A percentile compares a stretch with the other conserved stretches of the same genome.
phyloP scores from a whole-genome alignment of 2,329 filamentous ascomycete species.

The Fusarium mangiferae region DNA sequence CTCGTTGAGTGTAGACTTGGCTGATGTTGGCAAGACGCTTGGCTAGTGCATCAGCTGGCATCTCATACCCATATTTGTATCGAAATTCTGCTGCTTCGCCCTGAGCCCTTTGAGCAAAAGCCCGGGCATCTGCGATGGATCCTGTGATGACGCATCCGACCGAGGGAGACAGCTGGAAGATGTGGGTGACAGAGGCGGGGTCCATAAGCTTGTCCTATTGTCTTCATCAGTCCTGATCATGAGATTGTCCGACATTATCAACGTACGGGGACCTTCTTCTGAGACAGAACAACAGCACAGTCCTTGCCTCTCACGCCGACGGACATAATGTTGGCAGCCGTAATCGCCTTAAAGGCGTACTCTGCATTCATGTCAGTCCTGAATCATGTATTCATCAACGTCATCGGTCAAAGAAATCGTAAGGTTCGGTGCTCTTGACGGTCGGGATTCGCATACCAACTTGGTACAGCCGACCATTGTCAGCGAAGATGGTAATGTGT shows the following conservation, averaged over 20 bases:
- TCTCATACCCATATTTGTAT: constrained; percentile 99
- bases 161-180: constrained; percentile 95
- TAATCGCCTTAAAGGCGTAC: constrained; percentile 99
- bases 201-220: constrained; percentile 97
- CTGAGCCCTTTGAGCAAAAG: constrained; percentile 90
- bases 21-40: constrained; percentile 99
- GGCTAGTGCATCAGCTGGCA: constrained; percentile 96
- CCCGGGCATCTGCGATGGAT: constrained; percentile 95
- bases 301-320: constrained; percentile 95
- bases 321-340: constrained; percentile 98
- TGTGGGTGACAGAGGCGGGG: constrained; percentile 93
- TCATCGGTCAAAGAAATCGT: constrained; percentile 27
- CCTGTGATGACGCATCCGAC: constrained; percentile 99
- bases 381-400: constrained; percentile 25
- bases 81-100: constrained; percentile 97
- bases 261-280: constrained; percentile 98
- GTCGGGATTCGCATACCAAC: constrained; percentile 75
- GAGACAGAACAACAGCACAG: constrained; percentile 95
- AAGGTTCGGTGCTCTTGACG: constrained; percentile 6
- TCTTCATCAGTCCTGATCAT: constrained; percentile 35
- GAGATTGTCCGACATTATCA: background rate
- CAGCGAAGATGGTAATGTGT: constrained; percentile 99
- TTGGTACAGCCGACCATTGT: constrained; percentile 98
- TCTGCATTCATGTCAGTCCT: constrained; percentile 64
- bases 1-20: constrained; percentile 98